Evolutionary conservation across 441 rosid species (phyloP), one percentile per base, ranked within the genome.

Genomic region (Euphorbia corollata): DNA sequence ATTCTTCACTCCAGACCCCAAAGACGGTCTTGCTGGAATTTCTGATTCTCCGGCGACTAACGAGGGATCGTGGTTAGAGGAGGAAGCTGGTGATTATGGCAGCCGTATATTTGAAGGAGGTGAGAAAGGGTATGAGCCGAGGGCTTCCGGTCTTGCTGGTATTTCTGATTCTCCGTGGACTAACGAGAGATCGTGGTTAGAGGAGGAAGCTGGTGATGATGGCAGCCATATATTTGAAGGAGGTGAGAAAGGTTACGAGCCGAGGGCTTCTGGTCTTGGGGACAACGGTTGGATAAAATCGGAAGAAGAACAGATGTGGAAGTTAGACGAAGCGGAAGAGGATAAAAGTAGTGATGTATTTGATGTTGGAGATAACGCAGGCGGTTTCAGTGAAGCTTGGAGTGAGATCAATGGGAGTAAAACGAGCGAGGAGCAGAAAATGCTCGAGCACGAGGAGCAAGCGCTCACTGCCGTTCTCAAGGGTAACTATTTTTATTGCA

Each of bases 371-470:
- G 82, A 68, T 24, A 64, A 20, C 59, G 65, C 13, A n/a, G 10
- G 27, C n/a, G 34, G 53, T 12, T 68, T 30, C 30, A 63, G 65
- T 56, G 79, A 68, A 50, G 59, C 10, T n/a, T 6, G 13, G 60
- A 58, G 15, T 24, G 70, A 20, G 48, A 41, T n/a, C 20, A 59
- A 20, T n/a, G 68, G 3, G 50, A 23, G 4, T 27, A 71, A 77
- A 61, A 73, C 65, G 72, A 81, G 60, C 20, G 77, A 58, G 68
- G 83, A 87, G 75, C 78, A 80, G 64, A 34, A 66, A 70, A 51
- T 27, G 64, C 84, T 90, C 12, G 77, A 79, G 71, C 71, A 56
- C 39, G 97, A 88, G 82, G 80, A 87, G 84, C 77, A 87, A 36
- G 78, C 82, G 61, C 92, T 90, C 65, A 55, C 72, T 71, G 74